phyloP scores from a whole-genome alignment of 257 asterid genomes.

The Anisodus tanguticus region DNA sequence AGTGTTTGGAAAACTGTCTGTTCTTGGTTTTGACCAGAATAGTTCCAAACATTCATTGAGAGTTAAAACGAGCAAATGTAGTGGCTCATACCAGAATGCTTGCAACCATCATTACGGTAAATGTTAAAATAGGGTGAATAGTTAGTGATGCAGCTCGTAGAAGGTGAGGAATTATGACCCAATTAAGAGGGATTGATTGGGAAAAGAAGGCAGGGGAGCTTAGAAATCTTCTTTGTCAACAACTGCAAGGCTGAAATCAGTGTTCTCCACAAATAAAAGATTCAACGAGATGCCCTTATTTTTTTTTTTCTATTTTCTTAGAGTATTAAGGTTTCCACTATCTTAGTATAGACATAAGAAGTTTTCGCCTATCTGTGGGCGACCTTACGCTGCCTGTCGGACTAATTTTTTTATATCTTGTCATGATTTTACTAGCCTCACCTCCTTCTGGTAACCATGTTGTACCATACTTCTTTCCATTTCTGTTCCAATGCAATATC shows the following conservation, averaged over 20 bases:
- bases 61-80: background rate
- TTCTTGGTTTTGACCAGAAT: background rate
- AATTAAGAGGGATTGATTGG: background rate
- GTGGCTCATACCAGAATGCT: conserved; percentile 13
- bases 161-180: background rate
- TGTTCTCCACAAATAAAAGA: background rate
- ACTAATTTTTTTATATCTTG: no score
- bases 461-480: no score
- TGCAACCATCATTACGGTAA: background rate
- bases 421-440: no score
- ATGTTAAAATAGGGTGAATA: background rate
- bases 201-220: background rate
- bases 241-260: background rate
- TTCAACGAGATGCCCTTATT: background rate
- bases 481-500: no score
- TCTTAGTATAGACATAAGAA: no score
- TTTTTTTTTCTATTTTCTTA: no score
- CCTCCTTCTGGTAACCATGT: no score
- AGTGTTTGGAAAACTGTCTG: background rate
- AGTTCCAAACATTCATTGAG: background rate
- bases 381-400: no score
- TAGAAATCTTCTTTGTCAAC: background rate
- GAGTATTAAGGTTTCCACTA: no score
- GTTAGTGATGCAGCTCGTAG: background rate
- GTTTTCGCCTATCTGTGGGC: no score